These are phyloP conservation scores for Carnegiea gigantea DNA, from an alignment of 179 eudicot species.

Conservation along the genomic window DNA sequence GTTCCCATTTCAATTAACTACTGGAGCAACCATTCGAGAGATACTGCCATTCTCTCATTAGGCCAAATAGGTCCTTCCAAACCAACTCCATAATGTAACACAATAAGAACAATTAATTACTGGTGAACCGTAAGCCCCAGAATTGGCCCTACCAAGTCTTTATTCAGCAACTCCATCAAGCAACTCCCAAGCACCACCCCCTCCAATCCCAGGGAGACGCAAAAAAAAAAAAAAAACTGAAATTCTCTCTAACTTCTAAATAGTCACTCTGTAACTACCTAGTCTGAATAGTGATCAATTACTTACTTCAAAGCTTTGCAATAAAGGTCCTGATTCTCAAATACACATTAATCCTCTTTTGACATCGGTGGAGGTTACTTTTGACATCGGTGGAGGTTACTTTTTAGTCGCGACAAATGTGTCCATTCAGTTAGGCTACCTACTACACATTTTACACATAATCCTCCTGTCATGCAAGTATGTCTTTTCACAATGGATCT, in stretches of 20 bases:
- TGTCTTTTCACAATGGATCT: background rate
- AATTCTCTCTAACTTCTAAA: background rate
- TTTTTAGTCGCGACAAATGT: background rate
- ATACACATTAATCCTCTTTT: background rate
- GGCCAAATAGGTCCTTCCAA: background rate
- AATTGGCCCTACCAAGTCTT: conserved; percentile 13
- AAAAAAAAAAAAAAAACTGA: background rate
- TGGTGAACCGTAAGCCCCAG: background rate
- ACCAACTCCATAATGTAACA: conserved; percentile 19
- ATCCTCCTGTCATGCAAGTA: background rate
- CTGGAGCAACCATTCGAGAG: background rate
- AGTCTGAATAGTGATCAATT: background rate
- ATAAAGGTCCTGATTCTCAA: background rate
- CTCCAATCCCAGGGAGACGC: background rate
- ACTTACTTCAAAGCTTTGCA: background rate
- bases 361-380: background rate
- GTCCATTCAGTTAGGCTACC: background rate
- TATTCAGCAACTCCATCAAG: conserved; percentile 19
- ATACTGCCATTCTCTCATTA: background rate
- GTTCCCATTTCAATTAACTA: background rate
- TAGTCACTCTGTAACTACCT: background rate
- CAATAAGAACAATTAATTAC: background rate
- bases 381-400: background rate
- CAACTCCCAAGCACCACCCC: background rate
- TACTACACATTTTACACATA: background rate